phyloP scores from a whole-genome alignment of 495 filamentous ascomycete species.

The Aspergillus bertholletiae region DNA sequence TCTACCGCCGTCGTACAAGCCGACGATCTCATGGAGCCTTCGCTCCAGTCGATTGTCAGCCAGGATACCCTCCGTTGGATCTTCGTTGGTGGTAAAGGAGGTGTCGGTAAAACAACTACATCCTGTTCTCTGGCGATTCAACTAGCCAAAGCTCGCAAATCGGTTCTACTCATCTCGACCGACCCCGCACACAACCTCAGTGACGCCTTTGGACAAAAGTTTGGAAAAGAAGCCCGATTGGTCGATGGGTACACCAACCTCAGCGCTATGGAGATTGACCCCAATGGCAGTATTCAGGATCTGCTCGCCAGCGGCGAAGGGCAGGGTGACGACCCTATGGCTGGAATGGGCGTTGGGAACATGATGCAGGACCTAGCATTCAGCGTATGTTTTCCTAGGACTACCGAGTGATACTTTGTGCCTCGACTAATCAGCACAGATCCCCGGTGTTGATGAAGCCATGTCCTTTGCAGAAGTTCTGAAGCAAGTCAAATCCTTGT shows the following conservation, averaged over 20 bases:
- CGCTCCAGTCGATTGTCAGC: constrained; percentile 89
- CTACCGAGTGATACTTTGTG: not conserved
- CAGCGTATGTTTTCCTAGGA: constrained; percentile 48
- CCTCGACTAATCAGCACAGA: constrained; percentile 51
- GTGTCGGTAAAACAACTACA: constrained; percentile 99
- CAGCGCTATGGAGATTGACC: constrained; percentile 99
- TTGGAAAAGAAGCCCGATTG: constrained; percentile 94
- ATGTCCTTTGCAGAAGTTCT: constrained; percentile 99
- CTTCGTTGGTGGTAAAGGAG: constrained; percentile 98
- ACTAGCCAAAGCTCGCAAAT: constrained; percentile 92
- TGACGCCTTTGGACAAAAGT: constrained; percentile 98
- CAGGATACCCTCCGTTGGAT: constrained; percentile 97
- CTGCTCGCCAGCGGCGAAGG: constrained; percentile 79
- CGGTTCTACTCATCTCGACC: constrained; percentile 95
- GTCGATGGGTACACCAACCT: constrained; percentile 90
- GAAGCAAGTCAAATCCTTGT: constrained; percentile 99
- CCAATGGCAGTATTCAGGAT: constrained; percentile 96
- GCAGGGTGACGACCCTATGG: constrained; percentile 64
- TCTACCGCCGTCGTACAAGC: constrained; percentile 57
- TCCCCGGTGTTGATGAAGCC: constrained; percentile 97
- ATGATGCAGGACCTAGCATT: constrained; percentile 76
- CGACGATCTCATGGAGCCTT: constrained; percentile 83
- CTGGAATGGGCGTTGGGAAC: constrained; percentile 59
- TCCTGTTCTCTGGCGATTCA: constrained; percentile 98
- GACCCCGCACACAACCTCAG: constrained; percentile 98